phyloP scores from a whole-genome alignment of 148 eudicot species.

The Cornus controversa region DNA sequence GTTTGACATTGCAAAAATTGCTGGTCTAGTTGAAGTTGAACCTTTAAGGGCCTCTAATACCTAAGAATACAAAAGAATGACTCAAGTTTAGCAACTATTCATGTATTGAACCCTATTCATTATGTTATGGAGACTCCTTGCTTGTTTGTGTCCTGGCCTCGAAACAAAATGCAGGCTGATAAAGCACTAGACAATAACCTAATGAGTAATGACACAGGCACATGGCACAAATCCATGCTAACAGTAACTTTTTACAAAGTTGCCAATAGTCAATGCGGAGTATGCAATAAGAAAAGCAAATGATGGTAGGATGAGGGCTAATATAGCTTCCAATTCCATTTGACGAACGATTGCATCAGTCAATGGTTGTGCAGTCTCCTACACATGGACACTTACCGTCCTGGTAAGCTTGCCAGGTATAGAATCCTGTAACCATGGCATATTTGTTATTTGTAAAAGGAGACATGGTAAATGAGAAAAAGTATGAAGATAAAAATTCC shows the following conservation, averaged over 20 bases:
- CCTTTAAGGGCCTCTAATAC: constrained; percentile 86
- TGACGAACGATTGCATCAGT: not conserved
- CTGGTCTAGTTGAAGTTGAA: constrained; percentile 90
- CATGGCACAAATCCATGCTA: not conserved
- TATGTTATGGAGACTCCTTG: not conserved
- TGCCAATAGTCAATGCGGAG: not conserved
- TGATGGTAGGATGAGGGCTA: not conserved
- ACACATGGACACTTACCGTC: not conserved
- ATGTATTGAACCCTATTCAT: not conserved
- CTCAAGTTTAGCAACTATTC: constrained; percentile 2
- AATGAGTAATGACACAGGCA: no score
- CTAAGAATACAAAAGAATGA: constrained; percentile 30
- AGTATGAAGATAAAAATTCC: not conserved
- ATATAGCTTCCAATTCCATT: not conserved
- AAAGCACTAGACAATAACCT: not conserved
- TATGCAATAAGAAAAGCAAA: not conserved
- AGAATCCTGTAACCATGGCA: not conserved
- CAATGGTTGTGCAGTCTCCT: not conserved
- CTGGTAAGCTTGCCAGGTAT: not conserved
- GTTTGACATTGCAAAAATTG: constrained; percentile 97
- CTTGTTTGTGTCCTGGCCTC: not conserved
- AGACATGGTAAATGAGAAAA: not conserved
- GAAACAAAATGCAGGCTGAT: not conserved
- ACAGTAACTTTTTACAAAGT: not conserved
- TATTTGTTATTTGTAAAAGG: not conserved